Percentiles rank a stretch among this genome's conserved stretches.
Evolutionary conservation across 768 basidiomycete species (phyloP).

Genomic region (Crassisporium funariophilum): DNA sequence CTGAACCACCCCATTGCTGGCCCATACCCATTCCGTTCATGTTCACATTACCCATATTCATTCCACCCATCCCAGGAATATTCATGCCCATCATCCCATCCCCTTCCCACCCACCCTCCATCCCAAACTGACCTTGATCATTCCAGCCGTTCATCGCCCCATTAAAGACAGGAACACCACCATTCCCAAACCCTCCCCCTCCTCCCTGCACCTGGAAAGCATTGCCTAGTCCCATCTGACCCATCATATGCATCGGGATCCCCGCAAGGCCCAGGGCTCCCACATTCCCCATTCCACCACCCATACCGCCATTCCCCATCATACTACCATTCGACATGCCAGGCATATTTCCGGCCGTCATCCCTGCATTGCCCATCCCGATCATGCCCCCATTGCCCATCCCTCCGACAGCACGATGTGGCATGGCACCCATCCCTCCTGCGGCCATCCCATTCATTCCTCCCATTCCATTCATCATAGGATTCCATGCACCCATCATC

Average conservation of each 20-base stretch:
- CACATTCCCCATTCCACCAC: not conserved
- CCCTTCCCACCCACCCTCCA: constrained; percentile 22
- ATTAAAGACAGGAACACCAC: constrained; percentile 5
- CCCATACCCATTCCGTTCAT: constrained; percentile 17
- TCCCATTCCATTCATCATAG: constrained; percentile 27
- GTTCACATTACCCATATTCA: constrained; percentile 26
- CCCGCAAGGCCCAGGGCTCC: constrained; percentile 11
- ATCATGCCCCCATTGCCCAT: constrained; percentile 3
- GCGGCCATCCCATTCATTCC: no score
- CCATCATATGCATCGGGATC: constrained; percentile 28
- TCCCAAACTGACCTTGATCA: constrained; percentile 18
- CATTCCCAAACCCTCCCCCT: constrained; percentile 31
- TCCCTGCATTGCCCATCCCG: no score
- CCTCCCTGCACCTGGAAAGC: constrained; percentile 21
- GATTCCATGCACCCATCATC: constrained; percentile 39
- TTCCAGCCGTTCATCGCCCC: constrained; percentile 14
- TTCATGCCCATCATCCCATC: constrained; percentile 23
- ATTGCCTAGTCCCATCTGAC: constrained; percentile 39
- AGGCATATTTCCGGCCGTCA: constrained; percentile 1
- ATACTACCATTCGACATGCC: constrained; percentile 11
- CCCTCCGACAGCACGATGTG: no score
- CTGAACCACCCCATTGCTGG: constrained; percentile 23
- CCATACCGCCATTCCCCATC: not conserved
- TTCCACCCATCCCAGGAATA: constrained; percentile 17
- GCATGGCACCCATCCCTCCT: no score